phyloP scores from a whole-genome alignment of 2,329 filamentous ascomycete species.

The Triangularia verruculosa region DNA sequence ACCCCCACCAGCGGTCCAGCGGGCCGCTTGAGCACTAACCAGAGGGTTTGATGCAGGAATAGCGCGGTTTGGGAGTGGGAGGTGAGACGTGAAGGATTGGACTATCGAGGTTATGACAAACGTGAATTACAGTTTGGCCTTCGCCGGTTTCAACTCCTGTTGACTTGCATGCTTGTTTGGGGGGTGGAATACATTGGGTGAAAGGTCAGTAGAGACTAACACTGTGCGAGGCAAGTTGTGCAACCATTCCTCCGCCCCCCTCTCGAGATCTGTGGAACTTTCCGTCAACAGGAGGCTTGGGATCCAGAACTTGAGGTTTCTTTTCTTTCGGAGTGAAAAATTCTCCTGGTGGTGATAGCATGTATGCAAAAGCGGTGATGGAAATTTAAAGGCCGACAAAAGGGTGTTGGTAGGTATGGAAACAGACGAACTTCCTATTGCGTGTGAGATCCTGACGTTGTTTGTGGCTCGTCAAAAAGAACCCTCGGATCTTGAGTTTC shows the following conservation, averaged over 20 bases:
- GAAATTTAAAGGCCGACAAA: neutral
- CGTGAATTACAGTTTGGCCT: too few species aligned
- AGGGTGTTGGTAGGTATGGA: neutral
- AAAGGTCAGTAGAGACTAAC: too few species aligned
- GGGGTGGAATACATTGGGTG: too few species aligned
- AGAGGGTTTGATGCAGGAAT: neutral
- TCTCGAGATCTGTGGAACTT: neutral
- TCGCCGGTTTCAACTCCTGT: neutral
- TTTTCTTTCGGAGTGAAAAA: neutral
- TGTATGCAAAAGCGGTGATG: too few species aligned
- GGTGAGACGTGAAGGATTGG: neutral
- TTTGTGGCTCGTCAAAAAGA: neutral
- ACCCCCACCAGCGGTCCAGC: neutral
- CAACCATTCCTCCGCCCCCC: neutral
- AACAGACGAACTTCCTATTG: too few species aligned
- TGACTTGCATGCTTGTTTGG: neutral
- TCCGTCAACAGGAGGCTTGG: neutral
- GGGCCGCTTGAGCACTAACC: neutral
- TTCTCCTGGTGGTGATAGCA: neutral
- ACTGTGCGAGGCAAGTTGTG: neutral
- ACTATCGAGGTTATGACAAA: neutral
- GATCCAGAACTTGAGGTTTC: neutral
- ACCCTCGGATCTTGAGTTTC: neutral
- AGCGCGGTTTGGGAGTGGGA: neutral
- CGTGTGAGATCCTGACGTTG: neutral